Evolutionary conservation across 2,329 filamentous ascomycete species (phyloP).

Genomic region (Fusarium redolens): DNA sequence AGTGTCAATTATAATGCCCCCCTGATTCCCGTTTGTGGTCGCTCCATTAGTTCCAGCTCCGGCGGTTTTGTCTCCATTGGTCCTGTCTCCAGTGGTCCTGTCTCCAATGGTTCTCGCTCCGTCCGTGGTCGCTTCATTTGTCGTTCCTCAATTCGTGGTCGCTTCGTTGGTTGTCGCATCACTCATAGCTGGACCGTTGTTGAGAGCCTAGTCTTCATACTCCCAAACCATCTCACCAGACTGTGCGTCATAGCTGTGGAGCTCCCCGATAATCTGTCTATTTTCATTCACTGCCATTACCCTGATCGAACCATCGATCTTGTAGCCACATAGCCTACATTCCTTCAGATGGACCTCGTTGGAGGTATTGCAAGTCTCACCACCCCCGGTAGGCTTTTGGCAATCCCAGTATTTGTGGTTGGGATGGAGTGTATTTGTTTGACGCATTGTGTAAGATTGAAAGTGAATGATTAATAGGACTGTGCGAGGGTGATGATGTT

Average conservation of each 20-base stretch:
- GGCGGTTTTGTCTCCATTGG: too few species aligned
- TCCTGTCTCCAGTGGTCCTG: background rate
- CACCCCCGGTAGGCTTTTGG: too few species aligned
- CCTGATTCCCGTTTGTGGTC: background rate
- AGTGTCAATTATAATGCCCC: background rate
- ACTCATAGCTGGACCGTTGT: background rate
- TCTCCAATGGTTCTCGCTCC: background rate
- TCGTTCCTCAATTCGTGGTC: background rate
- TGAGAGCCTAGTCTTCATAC: background rate
- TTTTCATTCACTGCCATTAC: too few species aligned
- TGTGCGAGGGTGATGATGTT: background rate
- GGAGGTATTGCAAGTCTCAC: background rate
- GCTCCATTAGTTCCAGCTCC: background rate
- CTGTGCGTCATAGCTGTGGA: background rate
- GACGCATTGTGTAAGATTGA: too few species aligned
- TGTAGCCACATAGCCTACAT: fast-evolving
- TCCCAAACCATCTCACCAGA: background rate
- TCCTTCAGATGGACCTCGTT: background rate
- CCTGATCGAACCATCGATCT: background rate
- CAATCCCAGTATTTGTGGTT: too few species aligned
- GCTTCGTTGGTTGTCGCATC: too few species aligned
- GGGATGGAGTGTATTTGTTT: too few species aligned
- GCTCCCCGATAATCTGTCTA: background rate
- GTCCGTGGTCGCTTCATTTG: background rate
- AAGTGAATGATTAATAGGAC: background rate